phyloP scores from a whole-genome alignment of 768 basidiomycete species.

The Suillus hirtellus region DNA sequence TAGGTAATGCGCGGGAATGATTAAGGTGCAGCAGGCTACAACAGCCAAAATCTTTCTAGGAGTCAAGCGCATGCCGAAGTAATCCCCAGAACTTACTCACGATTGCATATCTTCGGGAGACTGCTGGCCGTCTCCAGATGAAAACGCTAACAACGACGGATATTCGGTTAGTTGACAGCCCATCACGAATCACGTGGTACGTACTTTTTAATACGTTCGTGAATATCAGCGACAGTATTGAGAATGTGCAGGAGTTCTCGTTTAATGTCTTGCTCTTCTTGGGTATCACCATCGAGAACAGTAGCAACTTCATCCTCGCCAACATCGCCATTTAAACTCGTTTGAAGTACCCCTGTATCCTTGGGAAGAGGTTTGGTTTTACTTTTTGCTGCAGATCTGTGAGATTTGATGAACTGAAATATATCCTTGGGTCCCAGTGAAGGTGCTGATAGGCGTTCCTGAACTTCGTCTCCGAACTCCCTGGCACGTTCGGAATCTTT shows the following conservation, averaged over 20 bases:
- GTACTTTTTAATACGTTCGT: constrained; percentile 67
- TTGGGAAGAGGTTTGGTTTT: constrained; percentile 30
- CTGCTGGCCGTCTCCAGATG: constrained; percentile 59
- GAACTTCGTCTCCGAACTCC: constrained; percentile 51
- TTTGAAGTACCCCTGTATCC: constrained; percentile 5
- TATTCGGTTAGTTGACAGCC: constrained; percentile 4
- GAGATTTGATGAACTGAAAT: constrained; percentile 51
- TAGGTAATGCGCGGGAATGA: constrained; percentile 52
- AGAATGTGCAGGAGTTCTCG: constrained; percentile 41
- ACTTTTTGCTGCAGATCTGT: constrained; percentile 38
- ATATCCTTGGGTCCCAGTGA: constrained; percentile 53
- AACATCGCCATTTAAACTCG: constrained; percentile 3
- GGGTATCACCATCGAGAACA: constrained; percentile 36
- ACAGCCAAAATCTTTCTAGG: constrained; percentile 37
- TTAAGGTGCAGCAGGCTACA: constrained; percentile 38
- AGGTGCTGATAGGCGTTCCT: constrained; percentile 44
- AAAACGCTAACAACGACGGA: constrained; percentile 47
- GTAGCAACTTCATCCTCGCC: constrained; percentile 21
- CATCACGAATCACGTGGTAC: constrained; percentile 15
- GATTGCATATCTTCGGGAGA: constrained; percentile 48
- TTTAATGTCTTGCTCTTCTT: constrained; percentile 45
- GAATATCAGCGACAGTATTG: constrained; percentile 55
- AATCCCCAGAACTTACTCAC: constrained; percentile 34
- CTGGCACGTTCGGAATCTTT: constrained; percentile 49
- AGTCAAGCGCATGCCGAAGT: constrained; percentile 11